Base-by-base conservation (phyloP, 129 eudicot genomes). In the Pittosporum tobira region DNA sequence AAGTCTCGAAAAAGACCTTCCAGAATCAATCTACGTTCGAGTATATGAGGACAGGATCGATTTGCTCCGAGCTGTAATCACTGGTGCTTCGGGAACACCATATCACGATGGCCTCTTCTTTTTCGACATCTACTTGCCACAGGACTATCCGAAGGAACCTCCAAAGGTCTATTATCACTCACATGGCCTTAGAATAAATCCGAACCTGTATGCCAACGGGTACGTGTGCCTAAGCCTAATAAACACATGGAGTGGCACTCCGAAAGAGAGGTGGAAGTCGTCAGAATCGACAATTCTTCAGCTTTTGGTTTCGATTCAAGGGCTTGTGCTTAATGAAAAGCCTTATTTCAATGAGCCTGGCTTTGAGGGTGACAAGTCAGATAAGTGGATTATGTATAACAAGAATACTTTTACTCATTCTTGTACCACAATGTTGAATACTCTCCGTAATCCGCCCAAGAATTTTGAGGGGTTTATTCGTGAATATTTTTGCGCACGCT, bases 341-440 rank as follows among this genome's bases (percentile, higher is more conserved):
- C 69, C 69, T 5, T 64, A 3, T 22, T 63, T 22, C 16, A 36
- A 63, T 48, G 48, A 50, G n/a, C 45, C 68, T 1, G 0, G n/a
- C 0, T 45, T 16, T 18, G 6, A 54, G 23, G 42, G 29, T n/a
- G n/a, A n/a, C n/a, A n/a, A n/a, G n/a, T n/a, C n/a, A n/a, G n/a
- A n/a, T n/a, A n/a, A n/a, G n/a, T n/a, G n/a, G n/a, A n/a, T n/a
- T n/a, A n/a, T 16, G 6, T 77, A 77, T 22, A 77, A 47, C 29
- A 64, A 72, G 24, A 15, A 51, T 43, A 72, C 43, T 4, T 68
- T 72, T 31, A 37, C 68, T 0, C 14, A 24, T 6, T 55, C 72
- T 15, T 77, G 78, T 65, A 64, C 52, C 44, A 72, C 75, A 0
- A 77, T 77, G 83, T 3, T 58, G 27, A 21, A 30, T 5, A 23